phyloP scores from a whole-genome alignment of 345 rosid genomes.

The Hibiscus syriacus region DNA sequence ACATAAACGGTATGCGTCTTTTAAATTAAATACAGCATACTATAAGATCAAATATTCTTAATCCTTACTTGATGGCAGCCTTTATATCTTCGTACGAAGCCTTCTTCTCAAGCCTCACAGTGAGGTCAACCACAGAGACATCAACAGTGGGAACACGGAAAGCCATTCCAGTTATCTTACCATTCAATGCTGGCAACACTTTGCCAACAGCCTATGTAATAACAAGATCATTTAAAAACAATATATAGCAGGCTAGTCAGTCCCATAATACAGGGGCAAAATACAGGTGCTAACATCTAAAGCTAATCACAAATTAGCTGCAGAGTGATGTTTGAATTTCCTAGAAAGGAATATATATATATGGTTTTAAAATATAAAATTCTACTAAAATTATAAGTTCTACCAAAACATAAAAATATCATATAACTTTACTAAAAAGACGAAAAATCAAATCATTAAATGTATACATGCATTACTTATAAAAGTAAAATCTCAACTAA shows the following conservation, averaged over 20 bases:
- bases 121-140: conserved; percentile 68
- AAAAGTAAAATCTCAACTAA: too few species aligned
- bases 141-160: conserved; percentile 70
- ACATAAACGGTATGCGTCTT: too few species aligned
- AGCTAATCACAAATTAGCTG: neutral
- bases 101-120: conserved; percentile 51
- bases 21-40: neutral
- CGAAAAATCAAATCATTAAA: too few species aligned
- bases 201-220: conserved; percentile 56
- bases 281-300: neutral
- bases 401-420: too few species aligned
- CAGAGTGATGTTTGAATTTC: neutral
- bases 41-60: neutral
- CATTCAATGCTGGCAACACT: conserved; percentile 49
- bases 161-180: conserved; percentile 64
- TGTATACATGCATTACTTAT: too few species aligned
- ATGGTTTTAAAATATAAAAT: too few species aligned
- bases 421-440: neutral
- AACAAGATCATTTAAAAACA: neutral
- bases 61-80: conserved; percentile 44
- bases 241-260: neutral
- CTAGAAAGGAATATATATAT: neutral
- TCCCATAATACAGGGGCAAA: neutral
- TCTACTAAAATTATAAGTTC: too few species aligned
- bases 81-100: conserved; percentile 56